Evolutionary conservation across 2,329 filamentous ascomycete genomes (phyloP).

Genomic region (Penicillium sp.): DNA sequence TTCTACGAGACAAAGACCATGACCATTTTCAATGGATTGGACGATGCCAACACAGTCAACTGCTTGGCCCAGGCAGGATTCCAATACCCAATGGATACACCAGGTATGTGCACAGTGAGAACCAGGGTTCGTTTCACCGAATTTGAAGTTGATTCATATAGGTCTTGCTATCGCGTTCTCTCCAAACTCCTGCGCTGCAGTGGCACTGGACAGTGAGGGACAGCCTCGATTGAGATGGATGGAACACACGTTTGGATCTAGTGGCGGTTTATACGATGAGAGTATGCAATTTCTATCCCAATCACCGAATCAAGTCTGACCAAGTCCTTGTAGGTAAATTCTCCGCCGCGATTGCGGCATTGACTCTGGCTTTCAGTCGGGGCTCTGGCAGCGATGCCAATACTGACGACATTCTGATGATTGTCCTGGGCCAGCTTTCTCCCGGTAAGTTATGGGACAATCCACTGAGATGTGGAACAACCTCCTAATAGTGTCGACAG

Average conservation of each 20-base stretch:
- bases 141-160: constrained; percentile 29
- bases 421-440: constrained; percentile 61
- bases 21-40: constrained; percentile 68
- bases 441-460: constrained; percentile 36
- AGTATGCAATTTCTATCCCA: constrained; percentile 34
- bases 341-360: constrained; percentile 64
- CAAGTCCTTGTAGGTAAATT: constrained; percentile 43
- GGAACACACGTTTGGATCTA: constrained; percentile 49
- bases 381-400: constrained; percentile 57
- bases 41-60: constrained; percentile 69
- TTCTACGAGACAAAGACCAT: constrained; percentile 79
- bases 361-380: constrained; percentile 61
- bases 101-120: constrained; percentile 58
- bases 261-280: constrained; percentile 45
- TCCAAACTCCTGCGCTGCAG: constrained; percentile 51
- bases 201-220: constrained; percentile 46
- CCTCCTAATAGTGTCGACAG: constrained; percentile 48
- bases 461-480: background rate
- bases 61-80: constrained; percentile 81
- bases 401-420: constrained; percentile 74
- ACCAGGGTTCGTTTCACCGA: background rate
- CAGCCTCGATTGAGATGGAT: constrained; percentile 47
- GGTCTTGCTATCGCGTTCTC: constrained; percentile 50
- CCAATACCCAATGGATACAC: constrained; percentile 68
- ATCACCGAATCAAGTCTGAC: background rate